Conservation (phyloP, 306 rosid genomes). For the Quillaja saponaria region DNA sequence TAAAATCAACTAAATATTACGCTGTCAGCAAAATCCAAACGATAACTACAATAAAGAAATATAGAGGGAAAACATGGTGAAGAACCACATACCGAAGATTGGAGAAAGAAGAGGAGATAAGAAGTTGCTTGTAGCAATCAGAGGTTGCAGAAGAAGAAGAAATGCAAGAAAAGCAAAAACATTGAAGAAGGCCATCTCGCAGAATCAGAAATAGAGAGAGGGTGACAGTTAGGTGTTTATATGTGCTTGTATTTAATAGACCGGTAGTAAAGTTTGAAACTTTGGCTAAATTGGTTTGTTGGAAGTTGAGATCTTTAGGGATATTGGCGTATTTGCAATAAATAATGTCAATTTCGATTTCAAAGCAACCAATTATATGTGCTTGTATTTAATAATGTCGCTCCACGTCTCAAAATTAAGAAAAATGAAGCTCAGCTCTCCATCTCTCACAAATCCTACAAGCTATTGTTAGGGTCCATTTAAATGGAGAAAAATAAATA, state of each 20-base stretch:
- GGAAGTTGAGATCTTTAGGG: conserved; percentile 32
- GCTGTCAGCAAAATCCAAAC: background rate
- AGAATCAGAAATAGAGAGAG: conserved; percentile 2
- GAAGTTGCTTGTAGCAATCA: conserved; percentile 33
- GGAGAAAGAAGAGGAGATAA: conserved; percentile 67
- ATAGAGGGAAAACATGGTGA: background rate
- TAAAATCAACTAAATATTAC: background rate
- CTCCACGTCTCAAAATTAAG: conserved; percentile 12
- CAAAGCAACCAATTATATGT: conserved; percentile 1
- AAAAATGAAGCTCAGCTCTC: too few species aligned
- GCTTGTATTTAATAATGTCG: too few species aligned
- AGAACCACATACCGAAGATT: conserved; percentile 50
- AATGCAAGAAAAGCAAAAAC: conserved; percentile 30
- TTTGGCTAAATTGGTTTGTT: conserved; percentile 29
- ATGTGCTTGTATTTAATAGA: conserved; percentile 3
- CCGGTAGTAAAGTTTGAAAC: conserved; percentile 4
- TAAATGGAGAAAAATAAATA: too few species aligned
- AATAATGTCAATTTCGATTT: background rate
- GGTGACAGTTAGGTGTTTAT: background rate
- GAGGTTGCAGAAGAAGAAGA: conserved; percentile 47
- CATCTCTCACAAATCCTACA: too few species aligned
- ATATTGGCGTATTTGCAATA: background rate
- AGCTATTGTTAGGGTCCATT: too few species aligned
- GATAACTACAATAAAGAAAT: background rate
- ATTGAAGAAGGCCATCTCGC: conserved; percentile 49